Percentiles rank a stretch among this genome's conserved stretches.
phyloP scores from a whole-genome alignment of 352 stramenopile genomes.

The Hyaloperonospora brassicae region DNA sequence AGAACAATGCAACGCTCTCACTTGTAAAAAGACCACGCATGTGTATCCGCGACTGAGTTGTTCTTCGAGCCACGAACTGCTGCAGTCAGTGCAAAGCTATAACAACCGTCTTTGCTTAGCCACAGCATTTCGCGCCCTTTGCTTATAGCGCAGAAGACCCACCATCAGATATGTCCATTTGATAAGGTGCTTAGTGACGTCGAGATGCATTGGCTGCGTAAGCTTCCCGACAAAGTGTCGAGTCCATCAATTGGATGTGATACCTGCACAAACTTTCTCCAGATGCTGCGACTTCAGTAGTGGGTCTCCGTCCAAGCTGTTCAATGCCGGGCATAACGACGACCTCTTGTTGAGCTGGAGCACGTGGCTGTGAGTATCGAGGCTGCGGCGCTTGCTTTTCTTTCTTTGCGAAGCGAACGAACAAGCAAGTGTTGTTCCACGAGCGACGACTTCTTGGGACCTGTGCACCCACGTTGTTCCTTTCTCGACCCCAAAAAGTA shows the following conservation, averaged over 20 bases:
- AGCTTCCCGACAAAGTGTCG: constrained; percentile 59
- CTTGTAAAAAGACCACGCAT: constrained; percentile 70
- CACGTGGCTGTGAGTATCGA: constrained; percentile 6
- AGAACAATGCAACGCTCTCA: constrained; percentile 28
- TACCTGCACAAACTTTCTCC: constrained; percentile 43
- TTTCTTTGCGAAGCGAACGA: neutral
- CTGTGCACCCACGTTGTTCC: too few species aligned
- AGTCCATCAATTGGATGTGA: constrained; percentile 54
- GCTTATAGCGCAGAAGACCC: constrained; percentile 74
- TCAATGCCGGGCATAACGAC: constrained; percentile 22
- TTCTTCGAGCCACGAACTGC: too few species aligned
- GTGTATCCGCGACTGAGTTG: constrained; percentile 32
- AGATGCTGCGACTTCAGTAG: constrained; percentile 28
- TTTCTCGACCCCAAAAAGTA: too few species aligned
- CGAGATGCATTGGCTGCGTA: constrained; percentile 41
- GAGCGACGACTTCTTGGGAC: too few species aligned
- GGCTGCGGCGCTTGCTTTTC: neutral
- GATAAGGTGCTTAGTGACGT: constrained; percentile 56
- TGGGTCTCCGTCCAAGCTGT: constrained; percentile 47
- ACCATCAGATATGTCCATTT: constrained; percentile 75
- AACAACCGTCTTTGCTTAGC: constrained; percentile 55
- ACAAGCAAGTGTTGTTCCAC: too few species aligned
- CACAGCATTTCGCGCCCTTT: constrained; percentile 50
- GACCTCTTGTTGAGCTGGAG: constrained; percentile 34
- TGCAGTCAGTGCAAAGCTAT: too few species aligned